phyloP scores from a whole-genome alignment of 2,329 filamentous ascomycete genomes.

The Ceratocystis cubensis region DNA sequence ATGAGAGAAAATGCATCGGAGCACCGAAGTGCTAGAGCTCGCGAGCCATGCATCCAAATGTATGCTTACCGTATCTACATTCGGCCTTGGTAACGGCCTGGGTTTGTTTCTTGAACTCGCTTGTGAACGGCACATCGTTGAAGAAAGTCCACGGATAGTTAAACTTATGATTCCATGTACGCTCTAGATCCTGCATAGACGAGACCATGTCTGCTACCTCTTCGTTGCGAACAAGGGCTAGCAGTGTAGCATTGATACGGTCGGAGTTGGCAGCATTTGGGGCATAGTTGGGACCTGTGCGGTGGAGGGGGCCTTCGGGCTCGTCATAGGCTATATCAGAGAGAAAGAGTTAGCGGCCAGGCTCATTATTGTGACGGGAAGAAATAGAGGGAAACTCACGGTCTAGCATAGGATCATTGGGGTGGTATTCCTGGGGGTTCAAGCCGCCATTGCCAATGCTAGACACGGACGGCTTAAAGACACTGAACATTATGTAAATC shows the following conservation, averaged over 20 bases:
- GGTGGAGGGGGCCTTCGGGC: conserved; percentile 62
- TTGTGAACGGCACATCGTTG: conserved; percentile 86
- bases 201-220: conserved; percentile 73
- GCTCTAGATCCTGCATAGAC: conserved; percentile 82
- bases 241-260: conserved; percentile 84
- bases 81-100: conserved; percentile 75
- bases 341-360: conserved; percentile 11
- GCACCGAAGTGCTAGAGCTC: background rate
- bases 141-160: conserved; percentile 99
- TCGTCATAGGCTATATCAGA: conserved; percentile 61
- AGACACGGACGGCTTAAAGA: conserved; percentile 48
- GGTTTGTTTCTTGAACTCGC: conserved; percentile 82
- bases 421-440: conserved; percentile 41
- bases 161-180: conserved; percentile 96
- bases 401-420: conserved; percentile 75
- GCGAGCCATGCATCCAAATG: background rate
- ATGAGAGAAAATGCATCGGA: too few relatives aligned
- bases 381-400: conserved; percentile 42
- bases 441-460: conserved; percentile 26
- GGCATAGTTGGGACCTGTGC: conserved; percentile 64
- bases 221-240: conserved; percentile 84
- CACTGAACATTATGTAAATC: conserved; percentile 65
- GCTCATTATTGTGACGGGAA: background rate
- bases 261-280: conserved; percentile 61
- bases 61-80: conserved; percentile 59